phyloP scores from a whole-genome alignment of 2,329 filamentous ascomycete genomes.

The Pyrenophora teres region DNA sequence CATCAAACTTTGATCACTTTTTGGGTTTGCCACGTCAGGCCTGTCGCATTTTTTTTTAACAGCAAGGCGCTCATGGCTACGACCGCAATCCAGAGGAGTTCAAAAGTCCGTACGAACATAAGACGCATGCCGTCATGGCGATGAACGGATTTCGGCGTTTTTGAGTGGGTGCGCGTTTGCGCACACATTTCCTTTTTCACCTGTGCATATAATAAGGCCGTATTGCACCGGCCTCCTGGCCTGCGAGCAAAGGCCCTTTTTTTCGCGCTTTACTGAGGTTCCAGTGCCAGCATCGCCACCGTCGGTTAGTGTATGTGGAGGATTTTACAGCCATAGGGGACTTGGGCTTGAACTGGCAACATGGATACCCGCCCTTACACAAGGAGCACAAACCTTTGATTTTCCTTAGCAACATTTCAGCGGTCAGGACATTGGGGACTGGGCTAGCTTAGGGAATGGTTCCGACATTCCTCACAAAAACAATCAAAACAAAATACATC shows the following conservation, averaged over 20 bases:
- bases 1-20: not conserved
- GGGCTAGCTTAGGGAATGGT: not conserved
- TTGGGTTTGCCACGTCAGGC: conserved; percentile 1
- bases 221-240: conserved; percentile 6
- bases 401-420: conserved; percentile 8
- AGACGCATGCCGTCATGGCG: conserved; percentile 51
- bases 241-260: not conserved
- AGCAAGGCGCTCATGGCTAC: conserved; percentile 20
- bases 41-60: not conserved
- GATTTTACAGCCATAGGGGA: conserved; percentile 17
- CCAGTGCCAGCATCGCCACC: conserved; percentile 2
- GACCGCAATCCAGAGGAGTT: conserved; percentile 19
- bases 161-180: conserved; percentile 10
- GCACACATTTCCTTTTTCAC: conserved; percentile 18
- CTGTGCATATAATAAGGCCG: conserved; percentile 20
- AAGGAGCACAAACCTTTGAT: conserved; percentile 33
- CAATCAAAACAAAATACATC: conserved; percentile 2
- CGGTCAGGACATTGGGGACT: not conserved
- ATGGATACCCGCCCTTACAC: conserved; percentile 41
- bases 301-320: conserved; percentile 11
- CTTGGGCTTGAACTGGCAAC: conserved; percentile 28
- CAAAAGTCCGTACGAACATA: conserved; percentile 35
- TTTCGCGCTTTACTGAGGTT: not conserved
- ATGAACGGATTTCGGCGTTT: conserved; percentile 33
- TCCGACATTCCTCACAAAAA: not conserved